Base-by-base conservation (phyloP, 2,329 filamentous ascomycete species). In the Onygenales sp. region DNA sequence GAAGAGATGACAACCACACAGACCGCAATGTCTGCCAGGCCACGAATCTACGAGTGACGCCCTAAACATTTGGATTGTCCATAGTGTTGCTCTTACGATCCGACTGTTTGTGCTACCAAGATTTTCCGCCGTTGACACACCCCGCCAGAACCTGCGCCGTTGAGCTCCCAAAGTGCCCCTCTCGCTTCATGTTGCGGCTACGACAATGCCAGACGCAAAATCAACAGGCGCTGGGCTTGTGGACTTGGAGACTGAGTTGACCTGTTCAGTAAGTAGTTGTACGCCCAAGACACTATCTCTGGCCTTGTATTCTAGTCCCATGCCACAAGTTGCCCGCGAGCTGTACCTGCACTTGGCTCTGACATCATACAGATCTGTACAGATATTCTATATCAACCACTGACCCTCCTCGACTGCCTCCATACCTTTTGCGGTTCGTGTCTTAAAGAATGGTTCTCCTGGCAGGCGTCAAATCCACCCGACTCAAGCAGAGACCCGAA, bases 351-450 rank as follows among this genome's bases (percentile, higher is more conserved):
- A 51, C 39, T 13, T 10, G 9, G 43, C 36, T 3, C 56, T 58
- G 42, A 55, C 38, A 14, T 9, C 14, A 14, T 7, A 5, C 32
- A 96, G 91, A 98, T 98, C 65, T 98, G 93, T 77, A 95, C 92
- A 62, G 93, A 97, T 70, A 81, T 95, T 59, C 83, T 95, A 58
- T 94, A 89, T 72, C 88, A 94, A 69, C 90, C 91, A 36, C 79
- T 95, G 59, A 95, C 90, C 32, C 83, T 95, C 49, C 87, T 95
- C 69, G 89, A 95, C 75, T 95, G 90, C 68, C 81, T 95, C 44
- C 90, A 95, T 72, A 96, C 92, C 45, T 98, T 94, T 71, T 98
- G 93, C 75, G 93, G 91, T 59, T 87, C 88, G 41, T 98, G 93
- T 67, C 71, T 97, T 55, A 95, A 95, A 70, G 89, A 95, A 75